Base-by-base conservation (phyloP, 2,329 filamentous ascomycete species). In the Claviceps sp. region DNA sequence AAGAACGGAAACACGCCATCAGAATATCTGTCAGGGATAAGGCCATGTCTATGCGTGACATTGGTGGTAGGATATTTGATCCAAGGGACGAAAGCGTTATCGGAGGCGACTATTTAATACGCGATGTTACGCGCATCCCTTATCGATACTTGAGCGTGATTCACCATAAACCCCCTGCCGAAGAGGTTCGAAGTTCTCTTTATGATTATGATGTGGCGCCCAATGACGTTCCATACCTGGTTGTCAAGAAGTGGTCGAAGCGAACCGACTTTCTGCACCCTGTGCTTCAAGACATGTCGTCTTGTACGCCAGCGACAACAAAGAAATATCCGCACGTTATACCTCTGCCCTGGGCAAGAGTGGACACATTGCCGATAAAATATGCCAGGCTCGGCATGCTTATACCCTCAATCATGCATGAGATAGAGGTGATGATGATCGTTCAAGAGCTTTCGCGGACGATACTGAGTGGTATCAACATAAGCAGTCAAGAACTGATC, bases 371-470 rank as follows among this genome's bases (percentile, higher is more conserved):
- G 2, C 70, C 74, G 0, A 60, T 70, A 6, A 63, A 64, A 7
- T 70, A 72, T 53, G 70, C 68, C 1, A 66, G 72, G 46, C 73
- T 82, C 30, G 78, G 74, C 2, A 70, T 84, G 50, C 72, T 93
- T 40, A 74, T 93, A 5, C 89, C 90, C 0, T 82, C 81, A 0
- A 79, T 96, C 38, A 69, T 86, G 16, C 79, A 88, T 57, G 78
- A 78, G n/a, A 59, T 91, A 2, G 85, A 86, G 56, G 70, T 80
- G 0, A 70, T 76, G 26, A 67, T 91, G 24, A 69, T 87, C 7
- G 85, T 83, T 0, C 68, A 77, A 4, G 69, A 76, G 46, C 68
- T 95, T 3, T 74, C 62, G 1, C 54, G 55, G 2, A 67, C 63
- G 0, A 34, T 70, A 3, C 53, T 70, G n/a, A 49, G 57, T 18